A percentile compares a stretch with the other conserved stretches of the same genome.
phyloP scores from a whole-genome alignment of 164 flowering plant genomes.

The Piper longum region DNA sequence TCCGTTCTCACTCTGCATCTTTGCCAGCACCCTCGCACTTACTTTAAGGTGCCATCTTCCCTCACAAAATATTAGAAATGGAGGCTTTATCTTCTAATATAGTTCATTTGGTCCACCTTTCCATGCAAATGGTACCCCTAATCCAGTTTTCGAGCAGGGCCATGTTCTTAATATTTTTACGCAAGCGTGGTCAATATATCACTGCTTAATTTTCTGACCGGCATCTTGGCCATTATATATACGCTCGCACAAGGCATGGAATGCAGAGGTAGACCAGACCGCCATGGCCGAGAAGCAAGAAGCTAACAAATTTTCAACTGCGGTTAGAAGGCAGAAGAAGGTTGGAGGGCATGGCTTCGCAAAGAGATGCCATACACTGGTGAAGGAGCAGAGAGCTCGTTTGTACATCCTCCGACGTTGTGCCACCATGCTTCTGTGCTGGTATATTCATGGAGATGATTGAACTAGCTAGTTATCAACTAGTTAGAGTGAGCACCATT shows the following conservation, averaged over 20 bases:
- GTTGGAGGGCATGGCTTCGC: slow-evolving; percentile 21
- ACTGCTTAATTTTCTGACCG: not conserved
- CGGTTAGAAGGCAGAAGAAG: not conserved
- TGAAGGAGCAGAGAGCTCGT: slow-evolving; percentile 57
- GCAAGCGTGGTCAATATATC: not conserved
- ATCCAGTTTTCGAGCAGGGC: not conserved
- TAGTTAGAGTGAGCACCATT: no score
- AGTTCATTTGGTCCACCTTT: not conserved
- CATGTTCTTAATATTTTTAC: not conserved
- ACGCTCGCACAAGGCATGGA: not conserved
- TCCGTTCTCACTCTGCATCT: not conserved
- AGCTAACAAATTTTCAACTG: not conserved
- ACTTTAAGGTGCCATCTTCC: not conserved
- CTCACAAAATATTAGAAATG: not conserved
- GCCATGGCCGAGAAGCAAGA: not conserved
- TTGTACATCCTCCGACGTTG: slow-evolving; percentile 64
- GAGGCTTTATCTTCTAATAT: not conserved
- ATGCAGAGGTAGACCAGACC: not conserved
- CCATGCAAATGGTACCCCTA: not conserved
- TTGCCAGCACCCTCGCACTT: not conserved
- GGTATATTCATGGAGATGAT: slow-evolving; percentile 63
- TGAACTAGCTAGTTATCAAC: not conserved
- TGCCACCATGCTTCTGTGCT: slow-evolving; percentile 67
- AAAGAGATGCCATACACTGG: slow-evolving; percentile 39
- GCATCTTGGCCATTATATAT: not conserved